Conservation (phyloP, 148 eudicot genomes). For the Hydrangea macrophylla region DNA sequence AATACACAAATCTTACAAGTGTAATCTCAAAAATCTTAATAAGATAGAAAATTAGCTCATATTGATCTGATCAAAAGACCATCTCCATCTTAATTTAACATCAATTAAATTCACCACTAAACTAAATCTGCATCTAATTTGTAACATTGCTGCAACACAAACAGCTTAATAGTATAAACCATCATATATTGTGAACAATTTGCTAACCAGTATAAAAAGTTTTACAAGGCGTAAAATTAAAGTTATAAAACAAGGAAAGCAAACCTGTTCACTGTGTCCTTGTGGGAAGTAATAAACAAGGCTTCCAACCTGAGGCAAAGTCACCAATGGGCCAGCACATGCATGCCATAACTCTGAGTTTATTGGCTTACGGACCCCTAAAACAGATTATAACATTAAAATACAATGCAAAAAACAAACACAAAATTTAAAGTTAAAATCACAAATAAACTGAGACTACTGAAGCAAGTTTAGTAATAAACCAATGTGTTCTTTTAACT, state of each 20-base stretch:
- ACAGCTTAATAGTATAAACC: background rate
- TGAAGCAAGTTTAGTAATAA: background rate
- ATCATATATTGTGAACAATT: background rate
- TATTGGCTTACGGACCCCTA: slow-evolving; percentile 56
- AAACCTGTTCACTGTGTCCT: slow-evolving; percentile 98
- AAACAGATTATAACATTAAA: background rate
- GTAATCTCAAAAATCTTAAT: background rate
- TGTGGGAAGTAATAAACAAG: slow-evolving; percentile 95
- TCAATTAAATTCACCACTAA: background rate
- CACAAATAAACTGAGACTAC: background rate
- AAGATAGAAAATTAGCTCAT: too few species aligned
- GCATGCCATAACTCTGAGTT: slow-evolving; percentile 95
- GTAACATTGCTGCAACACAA: background rate
- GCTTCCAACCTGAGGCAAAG: slow-evolving; percentile 90
- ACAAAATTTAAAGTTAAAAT: too few species aligned
- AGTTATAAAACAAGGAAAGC: background rate
- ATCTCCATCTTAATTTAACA: too few species aligned
- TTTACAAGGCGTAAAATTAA: background rate
- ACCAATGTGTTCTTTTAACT: background rate
- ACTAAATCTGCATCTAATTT: background rate
- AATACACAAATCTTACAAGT: background rate
- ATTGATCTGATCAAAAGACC: too few species aligned
- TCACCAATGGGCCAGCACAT: slow-evolving; percentile 93
- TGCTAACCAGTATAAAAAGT: background rate
- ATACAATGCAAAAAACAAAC: background rate